These are phyloP conservation scores for Symbiodinium natans DNA, from an alignment of 73 alveolate species.

Conservation along the genomic window DNA sequence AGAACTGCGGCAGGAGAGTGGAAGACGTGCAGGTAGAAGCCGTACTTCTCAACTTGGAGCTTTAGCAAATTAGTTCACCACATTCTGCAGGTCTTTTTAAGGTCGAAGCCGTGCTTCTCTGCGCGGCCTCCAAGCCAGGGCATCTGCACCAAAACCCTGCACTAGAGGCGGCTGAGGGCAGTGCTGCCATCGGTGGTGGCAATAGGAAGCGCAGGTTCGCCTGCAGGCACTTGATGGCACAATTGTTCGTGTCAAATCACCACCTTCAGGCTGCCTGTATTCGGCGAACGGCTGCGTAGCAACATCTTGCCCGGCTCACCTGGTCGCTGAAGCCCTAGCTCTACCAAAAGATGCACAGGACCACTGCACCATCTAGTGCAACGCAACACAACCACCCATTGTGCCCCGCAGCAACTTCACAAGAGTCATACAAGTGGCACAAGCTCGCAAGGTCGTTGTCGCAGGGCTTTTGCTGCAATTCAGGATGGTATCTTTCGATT, in stretches of 20 bases:
- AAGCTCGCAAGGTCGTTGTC: conserved; percentile 36
- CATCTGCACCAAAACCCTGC: no score
- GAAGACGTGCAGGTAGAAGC: conserved; percentile 89
- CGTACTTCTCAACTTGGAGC: conserved; percentile 25
- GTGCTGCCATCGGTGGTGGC: neutral
- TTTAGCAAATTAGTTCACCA: no score
- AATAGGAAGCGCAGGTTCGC: no score
- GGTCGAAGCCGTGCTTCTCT: no score
- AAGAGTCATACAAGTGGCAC: neutral
- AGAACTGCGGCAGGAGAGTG: conserved; percentile 89
- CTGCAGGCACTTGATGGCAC: no score
- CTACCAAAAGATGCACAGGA: no score
- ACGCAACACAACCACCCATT: neutral
- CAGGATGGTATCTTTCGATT: conserved; percentile 49
- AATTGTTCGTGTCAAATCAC: no score
- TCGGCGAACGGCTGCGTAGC: no score
- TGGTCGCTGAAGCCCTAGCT: neutral
- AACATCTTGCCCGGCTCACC: conserved; percentile 61
- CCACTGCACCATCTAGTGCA: no score
- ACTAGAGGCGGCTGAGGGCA: neutral
- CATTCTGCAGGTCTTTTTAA: no score
- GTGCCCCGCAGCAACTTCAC: neutral
- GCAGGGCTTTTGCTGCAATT: conserved; percentile 1
- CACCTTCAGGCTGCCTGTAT: no score
- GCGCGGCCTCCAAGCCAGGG: no score